phyloP scores from a whole-genome alignment of 257 asterid genomes.

The Orobanche coerulescens region DNA sequence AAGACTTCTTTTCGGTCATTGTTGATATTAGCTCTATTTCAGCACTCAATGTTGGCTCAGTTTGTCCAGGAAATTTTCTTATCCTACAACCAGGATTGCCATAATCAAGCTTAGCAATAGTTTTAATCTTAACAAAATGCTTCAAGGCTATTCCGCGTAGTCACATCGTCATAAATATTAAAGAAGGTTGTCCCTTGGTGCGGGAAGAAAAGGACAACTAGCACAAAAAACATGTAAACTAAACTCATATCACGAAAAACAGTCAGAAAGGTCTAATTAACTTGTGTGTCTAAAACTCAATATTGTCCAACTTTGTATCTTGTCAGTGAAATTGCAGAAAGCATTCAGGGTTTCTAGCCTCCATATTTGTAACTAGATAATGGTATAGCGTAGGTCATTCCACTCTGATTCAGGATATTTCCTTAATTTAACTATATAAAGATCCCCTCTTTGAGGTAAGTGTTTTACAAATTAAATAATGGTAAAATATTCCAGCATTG shows the following conservation, averaged over 20 bases:
- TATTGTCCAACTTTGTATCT: not conserved
- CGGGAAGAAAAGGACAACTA: not conserved
- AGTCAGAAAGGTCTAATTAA: not conserved
- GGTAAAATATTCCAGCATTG: not conserved
- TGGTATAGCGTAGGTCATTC: not conserved
- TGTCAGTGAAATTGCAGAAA: constrained; percentile 1
- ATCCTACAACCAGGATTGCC: constrained; percentile 49
- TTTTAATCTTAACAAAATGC: not conserved
- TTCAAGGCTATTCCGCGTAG: not conserved
- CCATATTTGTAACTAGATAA: not conserved
- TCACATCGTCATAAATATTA: not conserved
- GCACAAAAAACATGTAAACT: not conserved
- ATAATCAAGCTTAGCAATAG: constrained; percentile 12
- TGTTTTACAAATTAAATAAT: not conserved
- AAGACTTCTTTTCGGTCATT: constrained; percentile 88
- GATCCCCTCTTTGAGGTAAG: not conserved
- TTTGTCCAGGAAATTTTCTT: constrained; percentile 96
- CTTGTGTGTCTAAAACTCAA: not conserved
- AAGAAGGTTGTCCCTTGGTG: not conserved
- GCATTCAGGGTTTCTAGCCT: not conserved
- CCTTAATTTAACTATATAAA: not conserved
- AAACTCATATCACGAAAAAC: not conserved
- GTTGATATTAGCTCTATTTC: constrained; percentile 97
- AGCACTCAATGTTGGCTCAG: constrained; percentile 97
- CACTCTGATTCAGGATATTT: not conserved